Percentiles rank a stretch among this genome's conserved stretches.
Conservation (phyloP, 2,329 filamentous ascomycete genomes). For the Pseudogymnoascus verrucosus region DNA sequence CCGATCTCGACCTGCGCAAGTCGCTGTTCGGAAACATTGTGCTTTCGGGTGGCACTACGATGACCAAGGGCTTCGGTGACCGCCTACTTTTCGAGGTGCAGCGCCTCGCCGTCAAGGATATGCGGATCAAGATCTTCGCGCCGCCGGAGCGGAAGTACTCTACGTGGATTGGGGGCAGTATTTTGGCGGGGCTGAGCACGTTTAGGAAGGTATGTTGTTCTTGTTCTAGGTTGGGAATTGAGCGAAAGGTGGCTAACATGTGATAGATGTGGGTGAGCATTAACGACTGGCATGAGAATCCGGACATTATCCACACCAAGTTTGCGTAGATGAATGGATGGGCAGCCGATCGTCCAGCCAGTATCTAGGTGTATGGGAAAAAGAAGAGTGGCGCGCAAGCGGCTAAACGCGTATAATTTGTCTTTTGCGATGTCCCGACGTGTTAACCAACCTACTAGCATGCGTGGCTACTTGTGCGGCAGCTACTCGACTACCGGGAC, state of each 20-base stretch:
- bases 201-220: slow-evolving; percentile 76
- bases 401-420: not conserved
- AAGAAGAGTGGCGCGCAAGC: not conserved
- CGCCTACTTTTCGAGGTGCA: slow-evolving; percentile 87
- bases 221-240: slow-evolving; percentile 10
- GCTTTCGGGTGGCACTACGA: slow-evolving; percentile 86
- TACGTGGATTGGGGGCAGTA: slow-evolving; percentile 98
- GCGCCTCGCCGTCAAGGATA: slow-evolving; percentile 90
- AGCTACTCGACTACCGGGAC: not conserved
- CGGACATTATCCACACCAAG: slow-evolving; percentile 96
- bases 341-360: not conserved
- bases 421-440: not conserved
- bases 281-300: slow-evolving; percentile 99
- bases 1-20: slow-evolving; percentile 92
- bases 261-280: slow-evolving; percentile 97
- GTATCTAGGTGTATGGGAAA: not conserved
- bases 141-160: slow-evolving; percentile 97
- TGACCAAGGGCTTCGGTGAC: slow-evolving; percentile 96
- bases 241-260: slow-evolving; percentile 13
- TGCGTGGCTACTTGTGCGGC: not conserved
- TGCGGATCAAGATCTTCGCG: slow-evolving; percentile 98
- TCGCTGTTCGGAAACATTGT: slow-evolving; percentile 94
- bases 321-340: slow-evolving; percentile 56
- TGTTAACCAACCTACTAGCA: not conserved
- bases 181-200: slow-evolving; percentile 90